Evolutionary conservation across 2,329 filamentous ascomycete genomes (phyloP).

Genomic region (Trichoderma citrinoviride): DNA sequence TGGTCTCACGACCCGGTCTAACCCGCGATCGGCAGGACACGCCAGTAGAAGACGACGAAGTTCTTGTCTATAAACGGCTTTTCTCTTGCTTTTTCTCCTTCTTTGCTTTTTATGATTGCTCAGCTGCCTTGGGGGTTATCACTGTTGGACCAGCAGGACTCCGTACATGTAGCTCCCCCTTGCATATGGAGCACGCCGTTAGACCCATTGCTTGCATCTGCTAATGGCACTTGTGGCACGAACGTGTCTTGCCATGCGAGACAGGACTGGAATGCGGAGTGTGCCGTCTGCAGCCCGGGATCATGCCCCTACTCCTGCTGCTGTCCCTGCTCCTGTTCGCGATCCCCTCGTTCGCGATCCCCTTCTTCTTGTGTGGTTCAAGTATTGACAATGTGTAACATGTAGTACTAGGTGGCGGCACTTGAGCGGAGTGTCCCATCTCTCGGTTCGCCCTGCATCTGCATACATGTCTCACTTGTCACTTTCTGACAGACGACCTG

Average conservation of each 20-base stretch:
- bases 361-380: neutral
- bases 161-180: neutral
- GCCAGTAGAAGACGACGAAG: neutral
- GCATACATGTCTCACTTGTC: constrained; percentile 1
- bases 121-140: neutral
- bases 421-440: neutral
- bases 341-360: too few species aligned
- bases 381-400: neutral
- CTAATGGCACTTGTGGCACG: neutral
- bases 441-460: constrained; percentile 3
- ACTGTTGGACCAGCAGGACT: neutral
- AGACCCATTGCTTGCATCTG: neutral
- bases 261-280: constrained; percentile 9
- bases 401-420: neutral
- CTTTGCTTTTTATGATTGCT: neutral
- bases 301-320: neutral
- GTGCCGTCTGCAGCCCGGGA: neutral
- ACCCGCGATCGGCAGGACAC: constrained; percentile 11
- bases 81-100: neutral
- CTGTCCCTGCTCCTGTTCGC: too few species aligned
- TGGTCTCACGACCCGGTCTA: constrained; percentile 10
- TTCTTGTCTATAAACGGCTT: neutral
- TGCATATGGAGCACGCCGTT: neutral
- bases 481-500: constrained; percentile 5
- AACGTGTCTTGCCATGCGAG: neutral